These are phyloP conservation scores for Candida pseudocylindracea DNA, from an alignment of 1,139 yeast genomes.

Conservation along the genomic window DNA sequence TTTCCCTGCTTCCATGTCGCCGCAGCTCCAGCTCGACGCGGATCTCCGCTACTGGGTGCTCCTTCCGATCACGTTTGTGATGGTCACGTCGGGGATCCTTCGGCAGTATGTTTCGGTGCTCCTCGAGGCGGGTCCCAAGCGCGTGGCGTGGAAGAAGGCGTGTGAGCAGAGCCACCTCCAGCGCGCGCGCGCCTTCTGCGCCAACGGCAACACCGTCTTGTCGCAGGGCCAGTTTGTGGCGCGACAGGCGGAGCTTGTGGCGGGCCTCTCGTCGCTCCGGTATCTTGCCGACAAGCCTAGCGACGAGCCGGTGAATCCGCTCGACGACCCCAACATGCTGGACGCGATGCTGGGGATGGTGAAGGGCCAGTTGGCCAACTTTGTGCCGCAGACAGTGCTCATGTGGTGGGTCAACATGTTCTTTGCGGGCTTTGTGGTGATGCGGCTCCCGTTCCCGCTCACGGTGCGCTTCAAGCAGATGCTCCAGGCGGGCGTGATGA, in stretches of 20 bases:
- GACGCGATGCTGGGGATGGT: conserved; percentile 68
- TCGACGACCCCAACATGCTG: conserved; percentile 46
- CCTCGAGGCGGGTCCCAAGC: conserved; percentile 33
- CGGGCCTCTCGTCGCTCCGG: conserved; percentile 25
- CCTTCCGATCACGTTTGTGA: conserved; percentile 70
- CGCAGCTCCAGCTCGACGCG: conserved; percentile 32
- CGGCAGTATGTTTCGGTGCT: conserved; percentile 47
- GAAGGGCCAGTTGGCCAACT: conserved; percentile 61
- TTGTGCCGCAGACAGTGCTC: conserved; percentile 76
- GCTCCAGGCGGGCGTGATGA: conserved; percentile 75
- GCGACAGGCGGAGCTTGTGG: conserved; percentile 22
- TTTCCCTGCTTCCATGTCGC: no score
- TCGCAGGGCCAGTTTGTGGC: conserved; percentile 20
- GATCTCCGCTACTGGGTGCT: conserved; percentile 76
- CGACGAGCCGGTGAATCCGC: conserved; percentile 24
- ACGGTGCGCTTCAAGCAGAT: conserved; percentile 79
- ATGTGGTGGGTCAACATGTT: conserved; percentile 96
- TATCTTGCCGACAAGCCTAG: conserved; percentile 11
- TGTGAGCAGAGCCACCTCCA: conserved; percentile 16
- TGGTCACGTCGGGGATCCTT: conserved; percentile 76
- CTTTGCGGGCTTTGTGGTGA: conserved; percentile 78
- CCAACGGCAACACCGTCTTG: conserved; percentile 19
- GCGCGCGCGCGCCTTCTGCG: conserved; percentile 29
- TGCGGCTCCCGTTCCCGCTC: conserved; percentile 37
- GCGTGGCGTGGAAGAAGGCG: conserved; percentile 23